These are phyloP conservation scores for Phytomonas sp. DNA, from an alignment of 208 protist genomes.

Conservation along the genomic window DNA sequence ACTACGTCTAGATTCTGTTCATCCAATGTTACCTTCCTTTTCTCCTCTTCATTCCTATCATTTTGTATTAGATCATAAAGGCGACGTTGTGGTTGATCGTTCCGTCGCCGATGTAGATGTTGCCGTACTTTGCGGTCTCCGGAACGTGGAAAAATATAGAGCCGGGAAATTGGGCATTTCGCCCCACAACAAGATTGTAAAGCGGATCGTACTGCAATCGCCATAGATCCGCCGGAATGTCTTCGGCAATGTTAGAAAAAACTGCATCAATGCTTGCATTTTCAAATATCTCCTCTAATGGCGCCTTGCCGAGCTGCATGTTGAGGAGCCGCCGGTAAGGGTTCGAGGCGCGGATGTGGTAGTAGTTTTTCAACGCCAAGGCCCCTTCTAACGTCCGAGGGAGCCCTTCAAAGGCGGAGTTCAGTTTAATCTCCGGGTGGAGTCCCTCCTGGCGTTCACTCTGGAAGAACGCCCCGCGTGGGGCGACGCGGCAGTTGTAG, in stretches of 20 bases:
- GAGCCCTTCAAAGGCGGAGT: slow-evolving; percentile 52
- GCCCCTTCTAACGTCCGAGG: slow-evolving; percentile 29
- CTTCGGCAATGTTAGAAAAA: slow-evolving; percentile 67
- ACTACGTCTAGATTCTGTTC: too few relatives aligned
- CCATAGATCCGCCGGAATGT: slow-evolving; percentile 70
- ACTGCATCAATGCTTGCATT: slow-evolving; percentile 51
- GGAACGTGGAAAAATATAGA: slow-evolving; percentile 81
- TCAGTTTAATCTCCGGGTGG: slow-evolving; percentile 24
- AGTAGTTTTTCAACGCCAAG: slow-evolving; percentile 68
- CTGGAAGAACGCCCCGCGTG: slow-evolving; percentile 68
- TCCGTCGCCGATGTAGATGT: slow-evolving; percentile 83
- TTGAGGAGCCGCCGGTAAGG: slow-evolving; percentile 50
- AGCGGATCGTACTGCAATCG: slow-evolving; percentile 60
- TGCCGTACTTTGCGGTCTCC: slow-evolving; percentile 63
- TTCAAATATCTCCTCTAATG: slow-evolving; percentile 41
- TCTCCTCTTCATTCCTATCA: too few relatives aligned
- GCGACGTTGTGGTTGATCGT: slow-evolving; percentile 70
- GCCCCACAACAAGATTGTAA: slow-evolving; percentile 54
- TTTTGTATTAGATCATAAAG: slow-evolving; percentile 47
- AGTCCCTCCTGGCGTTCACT: slow-evolving; percentile 26
- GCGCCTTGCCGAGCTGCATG: slow-evolving; percentile 35
- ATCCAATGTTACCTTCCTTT: too few relatives aligned
- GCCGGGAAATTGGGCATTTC: slow-evolving; percentile 53
- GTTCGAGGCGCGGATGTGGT: slow-evolving; percentile 66
- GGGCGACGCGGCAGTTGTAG: slow-evolving; percentile 73